Percentiles rank a stretch among this genome's conserved stretches.
Evolutionary conservation across 2,329 filamentous ascomycete species (phyloP).

Genomic region (Penicillium sclerotiorum): DNA sequence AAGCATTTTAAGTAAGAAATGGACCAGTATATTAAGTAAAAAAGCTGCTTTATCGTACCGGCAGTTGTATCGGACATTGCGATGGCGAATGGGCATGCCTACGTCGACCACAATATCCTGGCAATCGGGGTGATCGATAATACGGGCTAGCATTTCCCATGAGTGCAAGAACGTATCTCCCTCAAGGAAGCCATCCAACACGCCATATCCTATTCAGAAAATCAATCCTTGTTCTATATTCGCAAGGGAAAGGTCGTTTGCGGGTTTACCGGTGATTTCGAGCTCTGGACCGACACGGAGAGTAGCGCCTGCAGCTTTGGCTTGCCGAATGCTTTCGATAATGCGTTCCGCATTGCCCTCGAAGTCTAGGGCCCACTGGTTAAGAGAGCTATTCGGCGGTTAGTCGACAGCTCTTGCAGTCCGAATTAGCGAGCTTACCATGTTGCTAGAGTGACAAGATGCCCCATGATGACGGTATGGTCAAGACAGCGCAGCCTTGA

Average conservation of each 20-base stretch:
- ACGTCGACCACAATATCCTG: constrained; percentile 69
- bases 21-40: not conserved
- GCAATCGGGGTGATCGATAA: constrained; percentile 62
- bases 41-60: constrained; percentile 37
- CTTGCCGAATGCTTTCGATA: constrained; percentile 61
- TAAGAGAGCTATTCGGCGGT: constrained; percentile 27
- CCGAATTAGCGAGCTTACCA: constrained; percentile 29
- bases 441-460: constrained; percentile 49
- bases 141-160: constrained; percentile 64
- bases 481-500: not conserved
- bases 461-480: constrained; percentile 35
- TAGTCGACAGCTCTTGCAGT: not conserved
- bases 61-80: constrained; percentile 66
- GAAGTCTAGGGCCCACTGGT: constrained; percentile 62
- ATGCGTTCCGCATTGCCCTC: constrained; percentile 66
- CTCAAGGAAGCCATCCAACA: constrained; percentile 68
- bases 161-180: constrained; percentile 60
- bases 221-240: not conserved
- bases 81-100: constrained; percentile 67
- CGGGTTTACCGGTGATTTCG: constrained; percentile 53
- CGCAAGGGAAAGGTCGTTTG: not conserved
- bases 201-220: constrained; percentile 54
- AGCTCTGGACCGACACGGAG: constrained; percentile 63
- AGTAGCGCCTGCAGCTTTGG: constrained; percentile 64
- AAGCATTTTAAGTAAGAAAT: not conserved